These are phyloP conservation scores for Serendipita sp. DNA, from an alignment of 1,284 basidiomycete genomes.

Conservation along the genomic window DNA sequence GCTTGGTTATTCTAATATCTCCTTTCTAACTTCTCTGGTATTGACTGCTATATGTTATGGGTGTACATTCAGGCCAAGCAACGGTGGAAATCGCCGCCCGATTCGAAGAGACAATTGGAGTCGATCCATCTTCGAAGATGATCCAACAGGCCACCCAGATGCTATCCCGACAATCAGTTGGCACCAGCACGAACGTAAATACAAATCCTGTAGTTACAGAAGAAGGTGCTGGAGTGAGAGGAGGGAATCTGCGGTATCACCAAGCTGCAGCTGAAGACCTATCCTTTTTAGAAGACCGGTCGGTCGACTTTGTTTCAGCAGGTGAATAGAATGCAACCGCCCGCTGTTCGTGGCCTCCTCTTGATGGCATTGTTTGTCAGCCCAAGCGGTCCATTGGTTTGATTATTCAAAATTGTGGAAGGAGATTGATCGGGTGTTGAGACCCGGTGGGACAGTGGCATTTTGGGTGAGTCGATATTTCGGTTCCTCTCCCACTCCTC, in stretches of 20 bases:
- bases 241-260: conserved; percentile 23
- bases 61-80: conserved; percentile 39
- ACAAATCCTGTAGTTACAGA: conserved; percentile 21
- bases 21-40: no score
- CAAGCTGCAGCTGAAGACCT: conserved; percentile 46
- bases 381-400: conserved; percentile 83
- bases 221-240: conserved; percentile 12
- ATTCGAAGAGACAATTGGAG: conserved; percentile 51
- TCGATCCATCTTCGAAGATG: conserved; percentile 68
- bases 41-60: no score
- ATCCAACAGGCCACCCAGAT: conserved; percentile 41
- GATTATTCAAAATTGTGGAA: conserved; percentile 60
- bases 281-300: conserved; percentile 33
- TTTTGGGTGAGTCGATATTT: conserved; percentile 51
- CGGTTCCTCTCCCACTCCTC: neutral
- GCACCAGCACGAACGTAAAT: conserved; percentile 11
- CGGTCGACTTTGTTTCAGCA: conserved; percentile 61
- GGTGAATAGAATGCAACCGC: conserved; percentile 29
- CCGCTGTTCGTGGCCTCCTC: neutral
- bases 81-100: conserved; percentile 38
- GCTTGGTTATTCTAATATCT: no score
- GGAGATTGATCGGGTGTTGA: conserved; percentile 48
- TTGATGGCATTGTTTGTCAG: conserved; percentile 23
- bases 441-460: conserved; percentile 55
- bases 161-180: conserved; percentile 17